Base-by-base conservation (phyloP, 2,329 filamentous ascomycete species). In the Mycogone perniciosa region DNA sequence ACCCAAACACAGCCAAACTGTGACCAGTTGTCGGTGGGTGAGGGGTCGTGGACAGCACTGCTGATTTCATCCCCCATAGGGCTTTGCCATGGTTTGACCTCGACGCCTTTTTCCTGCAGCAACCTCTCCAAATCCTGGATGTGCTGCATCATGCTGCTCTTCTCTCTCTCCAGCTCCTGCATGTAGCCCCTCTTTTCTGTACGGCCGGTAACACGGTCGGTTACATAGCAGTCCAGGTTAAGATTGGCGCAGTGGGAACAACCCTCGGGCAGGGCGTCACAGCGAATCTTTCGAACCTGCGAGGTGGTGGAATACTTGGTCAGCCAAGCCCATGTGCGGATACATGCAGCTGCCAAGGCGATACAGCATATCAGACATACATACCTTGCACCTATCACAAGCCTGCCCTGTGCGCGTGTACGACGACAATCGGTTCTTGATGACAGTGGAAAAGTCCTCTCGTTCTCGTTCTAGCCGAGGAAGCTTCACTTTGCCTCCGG, bases 321-420 rank as follows among this genome's bases (percentile, higher is more conserved):
- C 20, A 20, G 20, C 20, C 20, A 20, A 20, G 20, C 20, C 20
- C 20, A 20, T 20, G 20, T 20, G 20, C 20, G 20, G 20, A 20
- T 20, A 20, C 20, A 20, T 20, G 20, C 20, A 20, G 20, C 20
- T 20, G 20, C 20, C 20, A 20, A 20, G 20, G 20, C 35, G 27
- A 26, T 10, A 27, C 39, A 42, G 10, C 39, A 42, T 20, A 34
- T 38, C 26, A 40, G 5, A 9, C 34, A 48, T 31, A 13, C 76
- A 60, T 67, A 88, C 86, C 79, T 92, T 93, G 77, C 89, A 95
- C 50, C 89, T 79, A 69, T 95, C 89, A 75, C 89, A 95, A 31
- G 89, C 89, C 71, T 95, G 89, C 7, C 89, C 89, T 0, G 89
- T 95, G 51, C 79, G 72, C 20, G 76, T 78, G 56, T 79, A 79